Conservation (phyloP, 306 rosid genomes). For the Cotoneaster glaucophyllus region DNA sequence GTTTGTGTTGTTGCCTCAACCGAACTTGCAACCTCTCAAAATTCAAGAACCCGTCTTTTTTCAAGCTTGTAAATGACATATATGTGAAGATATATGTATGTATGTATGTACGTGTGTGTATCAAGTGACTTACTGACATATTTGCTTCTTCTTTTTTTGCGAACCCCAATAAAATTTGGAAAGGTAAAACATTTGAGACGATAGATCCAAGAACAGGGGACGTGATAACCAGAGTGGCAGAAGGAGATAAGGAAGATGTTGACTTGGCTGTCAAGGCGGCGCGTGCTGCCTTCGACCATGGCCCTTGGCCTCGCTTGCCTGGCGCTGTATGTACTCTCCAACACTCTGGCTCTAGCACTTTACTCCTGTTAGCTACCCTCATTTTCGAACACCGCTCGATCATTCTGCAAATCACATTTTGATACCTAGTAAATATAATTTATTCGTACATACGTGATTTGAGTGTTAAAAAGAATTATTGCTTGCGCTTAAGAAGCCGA, state of each 20-base stretch:
- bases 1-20: no score
- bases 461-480: no score
- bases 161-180: neutral
- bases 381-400: no score
- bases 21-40: neutral
- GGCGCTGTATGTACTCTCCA: constrained; percentile 46
- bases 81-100: neutral
- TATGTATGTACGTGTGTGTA: neutral
- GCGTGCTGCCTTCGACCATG: constrained; percentile 72
- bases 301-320: constrained; percentile 87
- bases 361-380: neutral
- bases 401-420: no score
- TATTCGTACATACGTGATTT: no score
- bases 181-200: constrained; percentile 80
- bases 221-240: constrained; percentile 48
- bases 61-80: no score
- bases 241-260: constrained; percentile 55
- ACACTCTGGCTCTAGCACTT: neutral
- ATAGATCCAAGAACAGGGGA: constrained; percentile 69
- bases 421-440: no score
- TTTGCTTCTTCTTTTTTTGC: neutral
- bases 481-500: no score
- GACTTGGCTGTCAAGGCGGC: constrained; percentile 82
- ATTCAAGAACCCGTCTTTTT: neutral
- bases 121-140: neutral